phyloP scores from a whole-genome alignment of 768 basidiomycete genomes.

The Lentinus brumalis region DNA sequence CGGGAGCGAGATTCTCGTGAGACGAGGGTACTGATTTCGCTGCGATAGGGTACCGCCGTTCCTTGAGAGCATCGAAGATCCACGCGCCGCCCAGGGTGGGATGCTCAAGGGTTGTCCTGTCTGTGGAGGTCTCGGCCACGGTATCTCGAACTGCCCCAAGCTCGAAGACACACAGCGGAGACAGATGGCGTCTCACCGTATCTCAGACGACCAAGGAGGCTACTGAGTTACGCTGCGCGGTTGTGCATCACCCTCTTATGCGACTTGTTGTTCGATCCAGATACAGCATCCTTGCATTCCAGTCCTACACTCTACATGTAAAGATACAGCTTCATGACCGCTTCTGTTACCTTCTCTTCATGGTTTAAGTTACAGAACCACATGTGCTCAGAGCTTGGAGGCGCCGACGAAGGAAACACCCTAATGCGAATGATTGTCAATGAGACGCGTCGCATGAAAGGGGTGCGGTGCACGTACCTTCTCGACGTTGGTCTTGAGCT shows the following conservation, averaged over 20 bases:
- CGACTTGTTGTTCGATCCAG: not conserved
- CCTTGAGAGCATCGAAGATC: conserved; percentile 87
- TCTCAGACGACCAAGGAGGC: conserved; percentile 65
- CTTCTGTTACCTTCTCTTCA: conserved; percentile 9
- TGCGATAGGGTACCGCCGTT: conserved; percentile 86
- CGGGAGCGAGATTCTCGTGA: not conserved
- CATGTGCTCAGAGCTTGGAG: conserved; percentile 27
- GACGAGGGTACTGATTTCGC: conserved; percentile 10
- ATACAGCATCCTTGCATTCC: not conserved
- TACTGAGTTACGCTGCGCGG: conserved; percentile 13
- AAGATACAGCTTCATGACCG: conserved; percentile 5
- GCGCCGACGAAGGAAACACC: conserved; percentile 32
- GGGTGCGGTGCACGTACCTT: conserved; percentile 43
- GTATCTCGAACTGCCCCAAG: conserved; percentile 94
- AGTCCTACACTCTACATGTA: conserved; percentile 8
- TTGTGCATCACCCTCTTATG: not conserved
- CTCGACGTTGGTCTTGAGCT: conserved; percentile 72
- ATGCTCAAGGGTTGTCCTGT: conserved; percentile 88
- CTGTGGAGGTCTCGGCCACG: conserved; percentile 95
- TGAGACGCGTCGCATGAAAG: not conserved
- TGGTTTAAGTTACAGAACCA: not conserved
- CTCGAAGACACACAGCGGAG: conserved; percentile 90
- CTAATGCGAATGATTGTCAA: conserved; percentile 9
- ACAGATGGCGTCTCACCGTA: conserved; percentile 86
- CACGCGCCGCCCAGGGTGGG: conserved; percentile 77